These are phyloP conservation scores for Globisporangium emineosum DNA, from an alignment of 352 stramenopile genomes.

Conservation along the genomic window DNA sequence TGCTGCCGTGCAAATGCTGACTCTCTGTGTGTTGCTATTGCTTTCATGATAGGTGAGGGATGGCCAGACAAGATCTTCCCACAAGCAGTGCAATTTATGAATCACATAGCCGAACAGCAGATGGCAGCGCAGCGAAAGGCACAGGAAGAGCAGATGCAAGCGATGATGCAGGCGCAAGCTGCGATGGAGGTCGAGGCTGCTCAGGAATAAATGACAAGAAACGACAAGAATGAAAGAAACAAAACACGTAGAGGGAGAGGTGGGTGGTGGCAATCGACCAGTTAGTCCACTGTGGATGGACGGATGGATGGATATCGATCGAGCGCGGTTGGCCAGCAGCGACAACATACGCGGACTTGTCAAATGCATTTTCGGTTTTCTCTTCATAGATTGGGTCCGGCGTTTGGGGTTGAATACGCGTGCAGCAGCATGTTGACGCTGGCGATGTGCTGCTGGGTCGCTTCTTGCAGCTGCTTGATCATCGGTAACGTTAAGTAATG, in stretches of 20 bases:
- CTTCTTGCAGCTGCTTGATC: constrained; percentile 40
- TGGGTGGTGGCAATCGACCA: background rate
- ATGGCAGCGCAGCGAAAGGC: constrained; percentile 76
- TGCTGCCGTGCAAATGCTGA: background rate
- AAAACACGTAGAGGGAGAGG: constrained; percentile 1
- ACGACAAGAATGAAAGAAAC: constrained; percentile 55
- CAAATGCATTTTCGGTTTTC: constrained; percentile 7
- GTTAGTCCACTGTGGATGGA: background rate
- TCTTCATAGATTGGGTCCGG: constrained; percentile 11
- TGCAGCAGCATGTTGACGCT: constrained; percentile 36
- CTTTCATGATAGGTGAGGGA: constrained; percentile 48
- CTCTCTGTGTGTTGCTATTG: background rate
- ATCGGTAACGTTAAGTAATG: constrained; percentile 26
- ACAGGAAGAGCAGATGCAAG: constrained; percentile 67
- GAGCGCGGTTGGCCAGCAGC: background rate
- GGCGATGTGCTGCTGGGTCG: constrained; percentile 52
- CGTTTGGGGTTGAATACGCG: background rate
- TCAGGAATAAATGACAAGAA: constrained; percentile 40
- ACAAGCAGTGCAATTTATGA: constrained; percentile 88
- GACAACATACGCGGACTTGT: background rate
- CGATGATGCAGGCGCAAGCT: constrained; percentile 49
- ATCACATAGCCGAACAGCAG: constrained; percentile 84
- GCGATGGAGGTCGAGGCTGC: constrained; percentile 45
- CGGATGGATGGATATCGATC: background rate
- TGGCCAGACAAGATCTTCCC: constrained; percentile 88